phyloP scores from a whole-genome alignment of 2,329 filamentous ascomycete species.

The Ceratocystis colombiana region DNA sequence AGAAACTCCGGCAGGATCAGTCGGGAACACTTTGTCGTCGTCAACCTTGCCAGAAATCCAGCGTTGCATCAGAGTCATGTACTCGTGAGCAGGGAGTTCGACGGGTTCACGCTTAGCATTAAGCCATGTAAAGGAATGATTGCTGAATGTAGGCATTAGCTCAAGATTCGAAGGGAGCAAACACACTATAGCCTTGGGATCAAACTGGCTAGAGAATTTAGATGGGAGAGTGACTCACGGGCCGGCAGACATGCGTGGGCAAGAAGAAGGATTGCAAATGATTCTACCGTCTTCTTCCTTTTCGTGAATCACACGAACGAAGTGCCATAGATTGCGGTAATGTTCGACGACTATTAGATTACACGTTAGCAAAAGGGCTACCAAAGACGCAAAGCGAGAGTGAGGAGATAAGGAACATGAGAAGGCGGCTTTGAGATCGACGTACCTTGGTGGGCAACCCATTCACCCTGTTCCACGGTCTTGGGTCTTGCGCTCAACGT shows the following conservation, averaged over 20 bases:
- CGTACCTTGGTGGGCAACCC: constrained; percentile 88
- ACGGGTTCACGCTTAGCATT: constrained; percentile 79
- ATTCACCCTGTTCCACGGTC: constrained; percentile 88
- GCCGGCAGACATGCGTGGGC: constrained; percentile 89
- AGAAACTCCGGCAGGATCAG: constrained; percentile 62
- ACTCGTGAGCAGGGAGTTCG: constrained; percentile 83
- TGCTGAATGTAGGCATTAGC: constrained; percentile 37
- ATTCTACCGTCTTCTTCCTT: constrained; percentile 66
- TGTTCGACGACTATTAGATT: constrained; percentile 68
- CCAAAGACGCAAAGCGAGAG: not conserved
- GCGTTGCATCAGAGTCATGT: constrained; percentile 90
- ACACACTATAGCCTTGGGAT: too few species aligned
- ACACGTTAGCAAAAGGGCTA: constrained; percentile 7
- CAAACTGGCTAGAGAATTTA: not conserved
- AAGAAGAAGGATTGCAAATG: constrained; percentile 74
- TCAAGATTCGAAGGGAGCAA: not conserved
- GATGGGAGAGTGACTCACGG: constrained; percentile 52
- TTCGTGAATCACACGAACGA: constrained; percentile 80
- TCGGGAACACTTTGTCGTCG: constrained; percentile 81
- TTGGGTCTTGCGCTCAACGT: constrained; percentile 86
- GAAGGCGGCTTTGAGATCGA: constrained; percentile 10
- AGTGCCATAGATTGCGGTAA: constrained; percentile 78
- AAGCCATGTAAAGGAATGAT: constrained; percentile 93
- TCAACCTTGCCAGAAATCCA: constrained; percentile 97
- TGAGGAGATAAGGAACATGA: not conserved